Evolutionary conservation across 2,329 filamentous ascomycete genomes (phyloP), one percentile per base, ranked within the genome.

Genomic region (Thermomyces lanuginosus): DNA sequence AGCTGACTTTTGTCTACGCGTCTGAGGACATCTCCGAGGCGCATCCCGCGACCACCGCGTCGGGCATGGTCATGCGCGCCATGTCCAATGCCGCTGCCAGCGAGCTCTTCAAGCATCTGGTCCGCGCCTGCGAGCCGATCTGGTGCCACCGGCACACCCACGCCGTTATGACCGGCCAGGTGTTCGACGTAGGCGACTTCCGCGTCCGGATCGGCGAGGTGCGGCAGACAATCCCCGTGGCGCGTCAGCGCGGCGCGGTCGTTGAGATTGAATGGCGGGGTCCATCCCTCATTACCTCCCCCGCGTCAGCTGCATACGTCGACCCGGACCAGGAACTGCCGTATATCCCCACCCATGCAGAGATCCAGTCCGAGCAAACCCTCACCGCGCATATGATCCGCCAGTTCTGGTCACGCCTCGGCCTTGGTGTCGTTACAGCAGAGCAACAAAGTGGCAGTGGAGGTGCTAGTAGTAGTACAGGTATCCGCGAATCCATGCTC

Each of bases 191-290:
- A 4, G 53, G 48, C 5, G 55, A 58, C 26, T 60, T 58, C 36
- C 45, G 51, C 5, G 44, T 60, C 8, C 45, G 56, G 2, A 27
- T 59, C 6, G 56, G 55, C 8, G 56, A 60, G 18, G 47, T 60
- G 28, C 46, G 51, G 4, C 55, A 58, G 37, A 53, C 46, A 17
- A 43, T 44, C 19, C 54, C 54, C 8, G 39, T 39, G 13, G 49
- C 37, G 6, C 39, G 53, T 10, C 34, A 48, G 6, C 50, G 53
- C n/a, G 56, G 56, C 1, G 52, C 52, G 2, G 44, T 58, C n/a
- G 44, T 58, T n/a, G 55, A 60, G 36, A 48, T 59, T 16, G 53
- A 57, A 31, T 60, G 53, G 47, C 38, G 42, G 14, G 54, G 53
- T 0, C 51, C 53, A 10, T 52, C 49, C 8, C 24, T 54, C 25